These are phyloP conservation scores for Pezicula carpinea DNA, from an alignment of 2,329 filamentous ascomycete genomes.

Conservation along the genomic window DNA sequence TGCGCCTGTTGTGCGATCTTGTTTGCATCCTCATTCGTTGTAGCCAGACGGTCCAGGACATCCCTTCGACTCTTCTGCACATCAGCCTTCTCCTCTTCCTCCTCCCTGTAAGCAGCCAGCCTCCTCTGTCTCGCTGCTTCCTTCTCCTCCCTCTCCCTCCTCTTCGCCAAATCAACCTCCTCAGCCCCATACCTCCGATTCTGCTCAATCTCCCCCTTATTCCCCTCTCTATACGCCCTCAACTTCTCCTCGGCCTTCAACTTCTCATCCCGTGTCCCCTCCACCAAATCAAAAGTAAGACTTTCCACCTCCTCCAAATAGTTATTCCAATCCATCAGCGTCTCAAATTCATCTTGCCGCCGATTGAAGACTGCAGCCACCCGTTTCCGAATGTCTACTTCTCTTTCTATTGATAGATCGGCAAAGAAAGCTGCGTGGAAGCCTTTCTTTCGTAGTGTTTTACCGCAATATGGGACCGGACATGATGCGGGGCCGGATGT, in stretches of 20 bases:
- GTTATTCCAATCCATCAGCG: conserved; percentile 79
- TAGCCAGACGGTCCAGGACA: conserved; percentile 65
- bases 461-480: conserved; percentile 81
- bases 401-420: conserved; percentile 81
- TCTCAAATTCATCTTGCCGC: conserved; percentile 85
- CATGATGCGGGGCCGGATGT: conserved; percentile 87
- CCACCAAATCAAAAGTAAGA: conserved; percentile 82
- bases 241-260: conserved; percentile 46
- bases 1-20: conserved; percentile 50
- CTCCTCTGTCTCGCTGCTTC: conserved; percentile 62
- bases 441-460: conserved; percentile 77
- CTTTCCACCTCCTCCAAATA: conserved; percentile 92
- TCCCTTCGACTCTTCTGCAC: conserved; percentile 61
- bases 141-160: conserved; percentile 58
- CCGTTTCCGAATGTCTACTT: conserved; percentile 83
- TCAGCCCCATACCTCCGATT: conserved; percentile 51
- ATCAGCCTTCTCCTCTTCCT: conserved; percentile 64
- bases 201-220: conserved; percentile 63
- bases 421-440: conserved; percentile 89
- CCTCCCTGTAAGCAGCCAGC: conserved; percentile 59
- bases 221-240: conserved; percentile 67
- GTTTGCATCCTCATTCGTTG: conserved; percentile 55
- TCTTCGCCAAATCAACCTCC: conserved; percentile 47
- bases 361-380: conserved; percentile 83
- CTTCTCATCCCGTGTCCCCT: conserved; percentile 55